Evolutionary conservation across 1,284 basidiomycete genomes (phyloP), one percentile per base, ranked within the genome.

Genomic region (Irpex lacteus): DNA sequence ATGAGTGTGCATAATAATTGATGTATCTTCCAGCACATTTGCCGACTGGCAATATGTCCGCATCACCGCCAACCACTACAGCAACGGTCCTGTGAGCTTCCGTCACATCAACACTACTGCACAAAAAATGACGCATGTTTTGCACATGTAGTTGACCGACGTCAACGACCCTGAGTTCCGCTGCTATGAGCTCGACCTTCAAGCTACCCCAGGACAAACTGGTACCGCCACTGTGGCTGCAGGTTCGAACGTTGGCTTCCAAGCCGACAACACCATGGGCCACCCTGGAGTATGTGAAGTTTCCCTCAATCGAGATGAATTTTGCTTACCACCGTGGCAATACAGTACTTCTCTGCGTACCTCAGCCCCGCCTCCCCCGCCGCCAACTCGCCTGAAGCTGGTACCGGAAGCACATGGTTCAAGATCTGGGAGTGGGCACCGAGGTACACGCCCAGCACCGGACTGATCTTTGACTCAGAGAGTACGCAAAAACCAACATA

Each of bases 401-500:
- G 78, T 18, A 73, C 76, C 11, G 78, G 78, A 21, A 71, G 73
- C 49, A 80, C 79, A 9, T 82, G 81, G 81, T 82, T 82, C 75
- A 82, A 82, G 72, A 77, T 81, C 36, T 78, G 77, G 76, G 76
- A 81, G 69, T 71, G 76, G 69, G 63, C 75, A 4, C 78, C 80
- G 8, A 69, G 68, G 5, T 79, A 69, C 60, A 72, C 73, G 15
- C 62, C 76, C 36, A 74, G 73, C 50, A 75, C 73, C 4, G 71
- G 72, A 4, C 36, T 80, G 37, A 71, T 73, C 36, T 80, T 80
- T 64, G 73, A 75, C 36, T 75, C 77, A 11, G 66, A 70, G 55
- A 76, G 78, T 80, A 56, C 60, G 77, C 63, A 4, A 18, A 18
- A 59, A 8, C 5, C 5, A 19, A 13, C 59, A 11, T 34, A 53